Evolutionary conservation across 176 grass and related monocot genomes (phyloP), one percentile per base, ranked within the genome.

Genomic region (Triticum turgidum): DNA sequence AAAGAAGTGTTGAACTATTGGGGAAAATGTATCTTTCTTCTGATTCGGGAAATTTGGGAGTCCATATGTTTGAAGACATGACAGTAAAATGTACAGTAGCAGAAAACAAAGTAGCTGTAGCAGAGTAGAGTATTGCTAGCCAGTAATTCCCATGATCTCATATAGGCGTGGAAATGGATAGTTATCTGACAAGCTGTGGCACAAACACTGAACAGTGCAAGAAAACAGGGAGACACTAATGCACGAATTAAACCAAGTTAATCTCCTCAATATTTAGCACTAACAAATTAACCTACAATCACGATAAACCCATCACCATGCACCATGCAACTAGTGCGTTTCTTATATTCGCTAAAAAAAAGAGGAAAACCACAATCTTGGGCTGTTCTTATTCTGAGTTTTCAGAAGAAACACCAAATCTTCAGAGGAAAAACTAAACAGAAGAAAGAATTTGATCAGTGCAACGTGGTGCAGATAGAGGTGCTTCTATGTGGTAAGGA

Each of bases 401-500:
- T 86, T 83, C 65, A 12, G 34, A 83, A 54, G 9, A 73, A 69
- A 45, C 17, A 42, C 1, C 30, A 65, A 83, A 80, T 62, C 22
- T 87, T 13, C 44, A 67, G 11, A 67, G 10, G 32, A 69, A 86
- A 86, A 78, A 30, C 3, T 15, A 44, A 62, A 15, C 10, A 35
- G 13, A 73, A 38, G 6, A 6, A 59, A 67, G 33, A 52, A 52
- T 45, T 6, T 17, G 22, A 69, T 47, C 64, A 24, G 9, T n/a
- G 61, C 62, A 32, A 67, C 11, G 64, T 18, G 27, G 15, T 68
- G 27, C 56, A 45, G 22, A 76, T 24, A 45, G 24, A 84, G 54
- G 39, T 12, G 62, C 29, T 5, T 54, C 80, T 90, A 93, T 52
- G 94, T 92, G 82, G 94, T 97, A 58, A 97, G 88, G n/a, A 94